Evolutionary conservation across 495 filamentous ascomycete genomes (phyloP).

Genomic region (Astrothelium macrocarpum): DNA sequence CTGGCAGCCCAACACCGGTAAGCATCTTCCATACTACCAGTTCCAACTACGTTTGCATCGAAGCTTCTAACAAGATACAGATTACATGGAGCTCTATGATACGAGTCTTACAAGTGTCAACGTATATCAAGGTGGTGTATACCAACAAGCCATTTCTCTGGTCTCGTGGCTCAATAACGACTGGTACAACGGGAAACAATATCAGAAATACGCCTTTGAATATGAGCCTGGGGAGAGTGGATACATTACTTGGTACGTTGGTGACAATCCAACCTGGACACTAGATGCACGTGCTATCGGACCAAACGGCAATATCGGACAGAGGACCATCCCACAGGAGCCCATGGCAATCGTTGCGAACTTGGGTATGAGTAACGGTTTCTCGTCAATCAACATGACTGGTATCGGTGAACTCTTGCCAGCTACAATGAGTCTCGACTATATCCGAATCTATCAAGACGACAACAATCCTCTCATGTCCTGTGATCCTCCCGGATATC

Average conservation of each 20-base stretch:
- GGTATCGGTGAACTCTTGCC: constrained; percentile 49
- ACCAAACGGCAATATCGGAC: constrained; percentile 66
- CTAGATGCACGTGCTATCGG: constrained; percentile 55
- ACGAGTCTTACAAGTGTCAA: constrained; percentile 51
- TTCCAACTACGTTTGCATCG: constrained; percentile 8
- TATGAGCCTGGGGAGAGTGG: constrained; percentile 56
- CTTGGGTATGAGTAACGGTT: constrained; percentile 62
- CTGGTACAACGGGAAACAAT: constrained; percentile 66
- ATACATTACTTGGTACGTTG: constrained; percentile 59
- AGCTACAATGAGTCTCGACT: constrained; percentile 63
- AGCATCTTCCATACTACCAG: constrained; percentile 11
- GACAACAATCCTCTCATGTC: constrained; percentile 48
- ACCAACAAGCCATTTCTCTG: constrained; percentile 66
- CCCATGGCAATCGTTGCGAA: constrained; percentile 63
- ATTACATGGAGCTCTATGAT: constrained; percentile 58
- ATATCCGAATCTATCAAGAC: constrained; percentile 64
- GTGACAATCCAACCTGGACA: constrained; percentile 55
- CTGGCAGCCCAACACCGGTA: constrained; percentile 63
- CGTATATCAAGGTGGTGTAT: constrained; percentile 55
- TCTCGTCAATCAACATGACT: constrained; percentile 50
- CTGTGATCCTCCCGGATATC: constrained; percentile 63
- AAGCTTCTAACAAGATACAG: constrained; percentile 20
- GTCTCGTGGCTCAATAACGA: constrained; percentile 61
- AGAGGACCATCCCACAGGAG: constrained; percentile 57
- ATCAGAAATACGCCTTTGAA: constrained; percentile 65